Evolutionary conservation across 495 filamentous ascomycete species (phyloP).

Genomic region (Poronia punctata): DNA sequence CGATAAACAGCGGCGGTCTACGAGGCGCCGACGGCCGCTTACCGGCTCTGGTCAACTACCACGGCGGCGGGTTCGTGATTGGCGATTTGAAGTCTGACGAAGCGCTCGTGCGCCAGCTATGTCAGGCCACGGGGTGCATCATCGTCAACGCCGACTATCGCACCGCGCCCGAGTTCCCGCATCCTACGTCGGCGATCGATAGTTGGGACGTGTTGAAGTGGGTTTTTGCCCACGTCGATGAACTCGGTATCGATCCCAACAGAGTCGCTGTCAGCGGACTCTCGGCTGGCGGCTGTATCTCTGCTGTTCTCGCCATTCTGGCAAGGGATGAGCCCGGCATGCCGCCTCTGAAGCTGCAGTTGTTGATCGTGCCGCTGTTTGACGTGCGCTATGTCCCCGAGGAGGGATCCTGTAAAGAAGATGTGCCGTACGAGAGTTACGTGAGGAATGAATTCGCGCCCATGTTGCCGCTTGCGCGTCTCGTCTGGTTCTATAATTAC

Average conservation of each 20-base stretch:
- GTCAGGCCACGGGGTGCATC: conserved; percentile 43
- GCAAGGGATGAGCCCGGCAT: conserved; percentile 32
- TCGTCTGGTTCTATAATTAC: conserved; percentile 34
- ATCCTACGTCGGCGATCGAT: conserved; percentile 26
- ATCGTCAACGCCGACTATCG: conserved; percentile 40
- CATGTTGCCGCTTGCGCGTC: conserved; percentile 28
- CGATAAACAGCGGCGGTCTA: conserved; percentile 19
- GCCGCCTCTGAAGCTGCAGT: conserved; percentile 39
- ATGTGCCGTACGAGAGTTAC: conserved; percentile 30
- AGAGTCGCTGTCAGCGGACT: conserved; percentile 29
- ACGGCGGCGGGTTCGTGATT: conserved; percentile 63
- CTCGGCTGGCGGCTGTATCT: conserved; percentile 32
- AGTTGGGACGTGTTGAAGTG: conserved; percentile 39
- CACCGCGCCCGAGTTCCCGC: conserved; percentile 31
- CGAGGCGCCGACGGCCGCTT: conserved; percentile 21
- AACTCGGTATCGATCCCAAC: conserved; percentile 31
- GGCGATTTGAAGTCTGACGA: conserved; percentile 53
- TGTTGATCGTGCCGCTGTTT: conserved; percentile 45
- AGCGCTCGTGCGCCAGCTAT: conserved; percentile 47
- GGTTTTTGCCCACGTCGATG: conserved; percentile 28
- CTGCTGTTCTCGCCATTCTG: conserved; percentile 33
- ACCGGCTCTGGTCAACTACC: conserved; percentile 55
- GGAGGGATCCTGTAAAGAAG: conserved; percentile 27
- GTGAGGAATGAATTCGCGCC: conserved; percentile 29
- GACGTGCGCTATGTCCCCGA: conserved; percentile 34